Evolutionary conservation across 1,284 basidiomycete species (phyloP), one percentile per base, ranked within the genome.

Genomic region (Tetrapyrgos nigripes): DNA sequence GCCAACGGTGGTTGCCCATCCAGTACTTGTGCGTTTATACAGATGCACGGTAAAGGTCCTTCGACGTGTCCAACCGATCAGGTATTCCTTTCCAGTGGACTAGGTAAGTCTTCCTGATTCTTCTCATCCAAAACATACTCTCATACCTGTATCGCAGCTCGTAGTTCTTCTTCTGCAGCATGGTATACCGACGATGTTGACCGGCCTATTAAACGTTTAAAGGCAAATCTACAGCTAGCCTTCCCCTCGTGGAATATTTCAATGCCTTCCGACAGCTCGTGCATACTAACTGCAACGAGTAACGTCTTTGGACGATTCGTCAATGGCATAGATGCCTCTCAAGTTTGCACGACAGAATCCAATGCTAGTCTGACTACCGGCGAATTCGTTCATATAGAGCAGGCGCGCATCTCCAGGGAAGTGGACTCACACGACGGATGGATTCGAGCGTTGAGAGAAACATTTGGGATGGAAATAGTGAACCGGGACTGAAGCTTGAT

Each of bases 351-450:
- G 1, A 61, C 49, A 17, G 64, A 60, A 6, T 67, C 79, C 2
- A 66, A 55, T 5, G 66, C 70, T 4, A 50, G 44, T 8, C 35
- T 46, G 0, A 74, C 71, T 10, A 69, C 65, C 0, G 80, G 79
- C 1, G 60, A 70, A 37, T 82, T 81, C 62, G 62, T 81, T 8
- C 79, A 80, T 62, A 69, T 76, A 10, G 80, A 82, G 58, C 79
- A 82, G 61, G 70, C 71, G 6, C 56, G 59, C 4, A 56, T 52
- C 2, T 57, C 72, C 4, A 68, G 75, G 19, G 55, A 50, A 6
- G 50, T 51, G 23, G 58, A 51, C 1, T 55, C 66, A 21, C 76
- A 76, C 62, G 65, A 57, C 1, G 66, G 60, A 5, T 82, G 79
- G 79, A 64, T 66, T 11, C 49, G 60, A 8, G 77, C 75, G 1